Evolutionary conservation across 345 rosid species (phyloP).

Genomic region (Dipteronia sinensis): DNA sequence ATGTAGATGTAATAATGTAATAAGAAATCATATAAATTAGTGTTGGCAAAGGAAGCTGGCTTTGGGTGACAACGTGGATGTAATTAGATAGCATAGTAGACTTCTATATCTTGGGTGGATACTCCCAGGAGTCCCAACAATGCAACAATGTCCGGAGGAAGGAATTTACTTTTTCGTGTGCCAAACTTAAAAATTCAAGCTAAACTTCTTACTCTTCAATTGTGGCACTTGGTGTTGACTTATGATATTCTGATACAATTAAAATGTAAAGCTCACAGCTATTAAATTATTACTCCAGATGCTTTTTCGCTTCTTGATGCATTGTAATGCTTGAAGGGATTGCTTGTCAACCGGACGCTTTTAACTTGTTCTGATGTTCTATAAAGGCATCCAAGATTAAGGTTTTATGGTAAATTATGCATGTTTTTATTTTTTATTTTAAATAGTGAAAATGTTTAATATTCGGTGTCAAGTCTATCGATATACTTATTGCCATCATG

Average conservation of each 20-base stretch:
- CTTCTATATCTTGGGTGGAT: background rate
- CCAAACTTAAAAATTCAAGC: background rate
- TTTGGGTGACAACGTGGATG: background rate
- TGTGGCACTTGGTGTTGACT: background rate
- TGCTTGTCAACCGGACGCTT: background rate
- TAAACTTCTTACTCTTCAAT: background rate
- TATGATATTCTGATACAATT: background rate
- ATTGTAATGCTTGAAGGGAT: background rate
- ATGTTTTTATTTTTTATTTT: background rate
- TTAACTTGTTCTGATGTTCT: background rate
- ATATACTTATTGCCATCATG: background rate
- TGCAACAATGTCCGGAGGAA: background rate
- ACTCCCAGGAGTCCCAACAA: background rate
- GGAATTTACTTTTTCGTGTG: background rate
- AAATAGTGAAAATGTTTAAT: background rate
- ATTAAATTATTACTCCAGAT: background rate
- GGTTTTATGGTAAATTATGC: background rate
- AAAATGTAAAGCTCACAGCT: background rate
- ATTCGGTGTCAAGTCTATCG: background rate
- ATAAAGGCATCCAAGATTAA: background rate
- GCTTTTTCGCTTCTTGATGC: background rate
- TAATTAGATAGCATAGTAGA: background rate
- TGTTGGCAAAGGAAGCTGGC: background rate
- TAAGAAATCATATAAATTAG: background rate
- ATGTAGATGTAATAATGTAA: background rate